phyloP scores from a whole-genome alignment of 805 yeast genomes.

The Cyberlindnera subsufficiens region DNA sequence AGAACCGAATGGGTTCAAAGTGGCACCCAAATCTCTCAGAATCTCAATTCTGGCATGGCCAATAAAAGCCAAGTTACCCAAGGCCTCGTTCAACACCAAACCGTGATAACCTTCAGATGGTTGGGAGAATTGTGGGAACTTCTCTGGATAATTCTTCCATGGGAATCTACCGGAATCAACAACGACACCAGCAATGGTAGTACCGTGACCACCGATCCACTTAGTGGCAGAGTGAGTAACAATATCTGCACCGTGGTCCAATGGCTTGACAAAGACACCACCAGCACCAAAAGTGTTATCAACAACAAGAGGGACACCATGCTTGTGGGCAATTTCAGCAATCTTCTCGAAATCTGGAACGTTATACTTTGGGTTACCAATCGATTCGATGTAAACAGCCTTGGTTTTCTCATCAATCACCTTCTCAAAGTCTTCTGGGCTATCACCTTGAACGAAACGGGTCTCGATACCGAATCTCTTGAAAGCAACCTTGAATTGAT shows the following conservation, averaged over 20 bases:
- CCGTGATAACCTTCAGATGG: constrained; percentile 97
- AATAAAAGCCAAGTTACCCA: constrained; percentile 75
- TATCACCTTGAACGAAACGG: constrained; percentile 80
- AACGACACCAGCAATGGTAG: constrained; percentile 87
- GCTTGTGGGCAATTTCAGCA: constrained; percentile 70
- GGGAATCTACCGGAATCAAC: constrained; percentile 92
- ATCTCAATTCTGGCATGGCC: constrained; percentile 78
- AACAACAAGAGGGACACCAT: constrained; percentile 86
- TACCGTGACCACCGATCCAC: constrained; percentile 98
- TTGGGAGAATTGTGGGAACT: constrained; percentile 84
- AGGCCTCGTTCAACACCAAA: constrained; percentile 69
- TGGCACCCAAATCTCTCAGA: constrained; percentile 88
- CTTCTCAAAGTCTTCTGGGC: constrained; percentile 62
- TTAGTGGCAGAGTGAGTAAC: constrained; percentile 93
- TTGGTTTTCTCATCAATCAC: constrained; percentile 80
- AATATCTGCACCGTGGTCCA: constrained; percentile 87
- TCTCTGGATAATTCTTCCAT: constrained; percentile 79
- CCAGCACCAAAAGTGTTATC: constrained; percentile 98
- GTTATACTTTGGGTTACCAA: constrained; percentile 90
- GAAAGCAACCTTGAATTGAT: constrained; percentile 90
- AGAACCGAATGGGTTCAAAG: constrained; percentile 81
- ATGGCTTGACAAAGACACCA: constrained; percentile 79
- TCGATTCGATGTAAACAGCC: constrained; percentile 83
- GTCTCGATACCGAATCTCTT: constrained; percentile 83
- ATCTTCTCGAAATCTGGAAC: constrained; percentile 86